Conservation (phyloP, 2,329 filamentous ascomycete genomes). For the Calycina herbarum region DNA sequence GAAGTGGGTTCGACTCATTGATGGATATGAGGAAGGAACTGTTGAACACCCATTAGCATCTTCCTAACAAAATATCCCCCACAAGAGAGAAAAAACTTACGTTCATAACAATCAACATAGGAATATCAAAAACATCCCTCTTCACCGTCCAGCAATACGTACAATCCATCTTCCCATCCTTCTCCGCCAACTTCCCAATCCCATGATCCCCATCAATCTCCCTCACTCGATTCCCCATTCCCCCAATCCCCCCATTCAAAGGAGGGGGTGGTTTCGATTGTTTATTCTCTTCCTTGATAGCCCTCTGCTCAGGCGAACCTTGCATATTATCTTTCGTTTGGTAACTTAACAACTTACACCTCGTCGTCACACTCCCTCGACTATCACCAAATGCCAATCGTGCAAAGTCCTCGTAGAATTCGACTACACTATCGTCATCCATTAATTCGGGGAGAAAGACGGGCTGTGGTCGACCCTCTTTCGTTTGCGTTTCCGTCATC, state of each 20-base stretch:
- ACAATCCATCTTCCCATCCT: slow-evolving; percentile 89
- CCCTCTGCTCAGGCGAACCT: slow-evolving; percentile 20
- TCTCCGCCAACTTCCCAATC: slow-evolving; percentile 74
- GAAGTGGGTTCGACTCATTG: neutral
- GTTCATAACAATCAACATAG: slow-evolving; percentile 97
- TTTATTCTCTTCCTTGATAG: slow-evolving; percentile 23
- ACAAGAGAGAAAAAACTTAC: slow-evolving; percentile 58
- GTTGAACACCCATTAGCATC: neutral
- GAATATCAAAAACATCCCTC: slow-evolving; percentile 95
- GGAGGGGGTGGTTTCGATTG: slow-evolving; percentile 9
- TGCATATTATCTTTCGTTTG: slow-evolving; percentile 63
- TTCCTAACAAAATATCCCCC: neutral
- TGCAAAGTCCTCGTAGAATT: slow-evolving; percentile 96
- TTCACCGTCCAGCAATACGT: slow-evolving; percentile 98
- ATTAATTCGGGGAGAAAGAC: slow-evolving; percentile 91
- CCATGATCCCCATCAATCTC: slow-evolving; percentile 72
- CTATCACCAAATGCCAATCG: slow-evolving; percentile 91
- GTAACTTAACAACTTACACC: slow-evolving; percentile 88
- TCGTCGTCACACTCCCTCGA: slow-evolving; percentile 77
- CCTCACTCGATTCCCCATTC: slow-evolving; percentile 56
- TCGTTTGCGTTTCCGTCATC: slow-evolving; percentile 38
- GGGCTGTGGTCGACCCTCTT: slow-evolving; percentile 62
- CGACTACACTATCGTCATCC: slow-evolving; percentile 88
- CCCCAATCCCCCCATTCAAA: slow-evolving; percentile 28
- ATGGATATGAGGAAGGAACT: slow-evolving; percentile 6